These are phyloP conservation scores for Thraustochytrium striatum DNA, from an alignment of 352 stramenopile species.

Conservation along the genomic window DNA sequence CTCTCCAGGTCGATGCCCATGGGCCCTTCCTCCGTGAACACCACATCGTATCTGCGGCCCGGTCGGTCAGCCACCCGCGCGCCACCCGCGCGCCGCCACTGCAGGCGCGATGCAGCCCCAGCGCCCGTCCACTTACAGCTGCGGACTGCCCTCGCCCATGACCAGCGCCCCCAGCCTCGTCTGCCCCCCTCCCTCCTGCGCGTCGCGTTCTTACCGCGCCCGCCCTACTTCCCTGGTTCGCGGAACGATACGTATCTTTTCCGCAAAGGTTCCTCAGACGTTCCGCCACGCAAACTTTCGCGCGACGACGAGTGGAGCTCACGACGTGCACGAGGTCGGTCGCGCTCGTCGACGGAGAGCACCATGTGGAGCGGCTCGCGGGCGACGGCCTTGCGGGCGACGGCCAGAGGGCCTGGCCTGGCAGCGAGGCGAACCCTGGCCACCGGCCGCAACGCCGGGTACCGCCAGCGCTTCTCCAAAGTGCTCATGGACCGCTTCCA, in stretches of 20 bases:
- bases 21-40: constrained; percentile 22
- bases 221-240: too few relatives aligned
- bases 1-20: constrained; percentile 48
- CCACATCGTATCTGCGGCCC: constrained; percentile 29
- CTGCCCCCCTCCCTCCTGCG: not conserved
- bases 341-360: not conserved
- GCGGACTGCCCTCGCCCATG: too few relatives aligned
- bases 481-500: constrained; percentile 36
- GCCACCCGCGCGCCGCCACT: not conserved
- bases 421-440: not conserved
- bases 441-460: not conserved
- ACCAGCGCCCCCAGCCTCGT: too few relatives aligned
- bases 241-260: too few relatives aligned
- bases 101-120: too few relatives aligned
- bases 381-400: not conserved
- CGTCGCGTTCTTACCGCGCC: too few relatives aligned
- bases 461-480: not conserved
- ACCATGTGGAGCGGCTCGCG: not conserved
- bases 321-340: not conserved
- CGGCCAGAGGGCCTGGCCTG: not conserved
- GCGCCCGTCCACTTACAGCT: too few relatives aligned
- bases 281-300: not conserved
- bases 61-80: not conserved
- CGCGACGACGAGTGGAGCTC: not conserved
- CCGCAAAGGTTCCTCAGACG: too few relatives aligned